These are phyloP conservation scores for Mortierella sp. DNA, from an alignment of 371 early-diverging fungal species.

Conservation along the genomic window DNA sequence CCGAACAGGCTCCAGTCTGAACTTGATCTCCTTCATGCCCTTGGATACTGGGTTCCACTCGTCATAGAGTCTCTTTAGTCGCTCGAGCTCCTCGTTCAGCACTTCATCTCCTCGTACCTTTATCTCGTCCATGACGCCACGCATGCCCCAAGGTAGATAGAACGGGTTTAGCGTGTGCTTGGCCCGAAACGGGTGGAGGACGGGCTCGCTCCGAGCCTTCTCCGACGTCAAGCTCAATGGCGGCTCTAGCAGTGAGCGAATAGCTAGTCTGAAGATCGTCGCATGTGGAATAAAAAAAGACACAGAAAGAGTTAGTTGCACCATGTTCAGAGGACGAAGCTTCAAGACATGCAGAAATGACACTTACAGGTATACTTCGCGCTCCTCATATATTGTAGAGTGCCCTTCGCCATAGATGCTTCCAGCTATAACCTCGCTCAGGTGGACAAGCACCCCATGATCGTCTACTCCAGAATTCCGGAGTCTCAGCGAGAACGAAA, in stretches of 20 bases:
- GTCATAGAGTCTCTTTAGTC: slow-evolving; percentile 71
- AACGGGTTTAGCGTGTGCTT: slow-evolving; percentile 82
- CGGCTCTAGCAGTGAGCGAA: slow-evolving; percentile 55
- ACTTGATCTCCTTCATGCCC: slow-evolving; percentile 83
- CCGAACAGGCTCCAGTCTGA: slow-evolving; percentile 82
- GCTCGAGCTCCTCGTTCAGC: slow-evolving; percentile 69
- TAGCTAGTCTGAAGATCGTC: slow-evolving; percentile 36
- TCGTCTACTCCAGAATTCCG: slow-evolving; percentile 88
- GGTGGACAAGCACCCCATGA: slow-evolving; percentile 83
- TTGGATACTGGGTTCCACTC: slow-evolving; percentile 85
- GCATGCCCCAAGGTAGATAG: slow-evolving; percentile 93
- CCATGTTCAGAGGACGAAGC: background rate
- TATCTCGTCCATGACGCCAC: slow-evolving; percentile 78
- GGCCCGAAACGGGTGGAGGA: slow-evolving; percentile 61
- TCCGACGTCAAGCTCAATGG: slow-evolving; percentile 35
- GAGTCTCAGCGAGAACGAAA: slow-evolving; percentile 83
- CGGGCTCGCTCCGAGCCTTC: slow-evolving; percentile 26
- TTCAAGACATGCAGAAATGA: background rate
- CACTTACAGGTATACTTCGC: slow-evolving; percentile 79
- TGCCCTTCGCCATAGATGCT: slow-evolving; percentile 91
- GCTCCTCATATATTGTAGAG: slow-evolving; percentile 91
- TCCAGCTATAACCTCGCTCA: slow-evolving; percentile 88
- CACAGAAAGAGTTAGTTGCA: too few species aligned
- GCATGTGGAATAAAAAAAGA: background rate
- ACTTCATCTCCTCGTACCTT: slow-evolving; percentile 63